These are phyloP conservation scores for Plasmopara muralis DNA, from an alignment of 352 stramenopile genomes.

Conservation along the genomic window DNA sequence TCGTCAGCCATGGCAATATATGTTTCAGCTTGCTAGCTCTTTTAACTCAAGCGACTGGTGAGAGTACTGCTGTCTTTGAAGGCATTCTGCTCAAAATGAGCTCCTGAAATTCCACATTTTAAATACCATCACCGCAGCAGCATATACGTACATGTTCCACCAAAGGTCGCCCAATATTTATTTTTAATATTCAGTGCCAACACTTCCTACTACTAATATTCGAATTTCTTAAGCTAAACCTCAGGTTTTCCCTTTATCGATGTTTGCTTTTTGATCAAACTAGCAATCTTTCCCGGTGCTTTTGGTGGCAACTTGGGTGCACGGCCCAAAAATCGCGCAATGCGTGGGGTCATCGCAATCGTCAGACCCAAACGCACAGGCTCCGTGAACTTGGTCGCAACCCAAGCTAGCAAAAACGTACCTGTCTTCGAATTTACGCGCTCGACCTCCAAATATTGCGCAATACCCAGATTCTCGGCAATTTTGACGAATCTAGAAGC, in stretches of 20 bases:
- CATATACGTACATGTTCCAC: too few species aligned
- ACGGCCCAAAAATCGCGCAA: slow-evolving; percentile 65
- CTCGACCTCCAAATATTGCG: slow-evolving; percentile 75
- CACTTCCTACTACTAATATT: background rate
- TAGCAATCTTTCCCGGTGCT: slow-evolving; percentile 10
- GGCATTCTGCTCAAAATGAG: too few species aligned
- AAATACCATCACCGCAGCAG: too few species aligned
- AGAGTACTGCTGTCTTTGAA: too few species aligned
- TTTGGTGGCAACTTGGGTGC: slow-evolving; percentile 51
- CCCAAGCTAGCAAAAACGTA: slow-evolving; percentile 76
- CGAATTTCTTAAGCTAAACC: slow-evolving; percentile 13
- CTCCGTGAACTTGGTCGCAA: slow-evolving; percentile 86
- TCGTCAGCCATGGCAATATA: too few species aligned
- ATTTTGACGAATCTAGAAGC: slow-evolving; percentile 49
- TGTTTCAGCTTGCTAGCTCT: too few species aligned
- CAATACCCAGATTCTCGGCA: slow-evolving; percentile 63
- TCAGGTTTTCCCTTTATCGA: slow-evolving; percentile 15
- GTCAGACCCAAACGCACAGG: slow-evolving; percentile 70
- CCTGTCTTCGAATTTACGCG: slow-evolving; percentile 76
- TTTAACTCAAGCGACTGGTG: too few species aligned
- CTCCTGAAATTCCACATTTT: too few species aligned
- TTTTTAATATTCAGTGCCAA: too few species aligned
- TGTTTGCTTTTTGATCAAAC: slow-evolving; percentile 20
- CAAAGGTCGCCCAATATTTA: too few species aligned
- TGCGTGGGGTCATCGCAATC: slow-evolving; percentile 67